phyloP scores from a whole-genome alignment of 495 filamentous ascomycete species.

The Bacidia rubella region DNA sequence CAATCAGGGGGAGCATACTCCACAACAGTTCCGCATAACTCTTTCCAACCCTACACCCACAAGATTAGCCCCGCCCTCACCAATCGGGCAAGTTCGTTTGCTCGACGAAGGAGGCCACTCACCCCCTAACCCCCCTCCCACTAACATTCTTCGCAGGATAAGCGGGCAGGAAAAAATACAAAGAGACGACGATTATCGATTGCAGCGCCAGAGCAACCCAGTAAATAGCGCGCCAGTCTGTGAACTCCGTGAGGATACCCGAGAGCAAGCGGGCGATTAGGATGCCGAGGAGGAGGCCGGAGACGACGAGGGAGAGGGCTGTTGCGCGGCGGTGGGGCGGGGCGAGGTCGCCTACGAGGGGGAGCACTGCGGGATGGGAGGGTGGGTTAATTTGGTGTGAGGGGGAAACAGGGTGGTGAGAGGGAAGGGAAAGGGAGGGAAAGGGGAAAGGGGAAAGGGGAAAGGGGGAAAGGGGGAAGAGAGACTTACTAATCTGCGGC shows the following conservation, averaged over 20 bases:
- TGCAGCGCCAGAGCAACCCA: conserved; percentile 69
- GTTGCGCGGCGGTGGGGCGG: conserved; percentile 53
- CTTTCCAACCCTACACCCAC: background rate
- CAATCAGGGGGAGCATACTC: conserved; percentile 45
- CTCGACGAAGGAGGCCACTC: too few species aligned
- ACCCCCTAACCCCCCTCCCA: too few species aligned
- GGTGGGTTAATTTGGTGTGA: background rate
- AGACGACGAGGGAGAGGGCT: conserved; percentile 58
- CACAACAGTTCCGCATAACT: conserved; percentile 55
- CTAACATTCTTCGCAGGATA: conserved; percentile 68
- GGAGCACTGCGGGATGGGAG: conserved; percentile 48
- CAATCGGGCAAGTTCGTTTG: too few species aligned
- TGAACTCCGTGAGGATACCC: conserved; percentile 58
- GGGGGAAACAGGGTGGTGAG: background rate
- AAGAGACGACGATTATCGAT: conserved; percentile 46
- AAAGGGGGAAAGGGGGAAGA: background rate
- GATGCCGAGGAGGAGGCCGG: conserved; percentile 64
- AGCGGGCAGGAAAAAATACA: conserved; percentile 68
- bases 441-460: background rate
- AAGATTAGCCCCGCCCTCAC: too few species aligned
- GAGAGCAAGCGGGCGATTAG: conserved; percentile 65
- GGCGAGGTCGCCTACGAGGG: conserved; percentile 68
- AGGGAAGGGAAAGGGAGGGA: background rate
- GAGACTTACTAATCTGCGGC: conserved; percentile 31
- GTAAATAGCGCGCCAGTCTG: conserved; percentile 63